Percentiles rank a stretch among this genome's conserved stretches.
Conservation (phyloP, 495 filamentous ascomycete genomes). For the Xylaria bambusicola region DNA sequence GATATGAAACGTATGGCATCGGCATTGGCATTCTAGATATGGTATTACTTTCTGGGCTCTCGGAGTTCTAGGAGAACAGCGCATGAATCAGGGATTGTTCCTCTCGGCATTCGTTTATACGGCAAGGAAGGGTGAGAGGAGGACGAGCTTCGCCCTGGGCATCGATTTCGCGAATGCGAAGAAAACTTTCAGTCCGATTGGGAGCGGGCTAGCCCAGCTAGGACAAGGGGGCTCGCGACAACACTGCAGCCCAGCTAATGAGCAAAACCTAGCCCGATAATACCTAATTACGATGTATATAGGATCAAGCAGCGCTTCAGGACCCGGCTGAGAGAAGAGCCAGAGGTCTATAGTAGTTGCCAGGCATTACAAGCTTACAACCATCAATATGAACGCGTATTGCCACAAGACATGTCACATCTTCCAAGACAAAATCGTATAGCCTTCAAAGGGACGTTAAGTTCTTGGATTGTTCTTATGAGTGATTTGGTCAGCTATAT, state of each 20-base stretch:
- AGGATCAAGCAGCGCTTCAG: constrained; percentile 26
- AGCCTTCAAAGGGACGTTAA: too few species aligned
- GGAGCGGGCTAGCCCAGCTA: constrained; percentile 39
- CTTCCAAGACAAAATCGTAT: background rate
- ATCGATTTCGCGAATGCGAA: constrained; percentile 25
- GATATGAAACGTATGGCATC: constrained; percentile 57
- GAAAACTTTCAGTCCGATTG: constrained; percentile 29
- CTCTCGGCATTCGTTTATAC: constrained; percentile 42
- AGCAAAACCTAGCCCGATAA: constrained; percentile 40
- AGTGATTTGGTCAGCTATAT: too few species aligned
- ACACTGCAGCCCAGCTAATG: constrained; percentile 30
- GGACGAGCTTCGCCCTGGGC: constrained; percentile 14
- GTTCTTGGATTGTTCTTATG: too few species aligned
- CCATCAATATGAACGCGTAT: constrained; percentile 35
- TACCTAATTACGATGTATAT: constrained; percentile 41
- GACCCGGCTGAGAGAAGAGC: constrained; percentile 18
- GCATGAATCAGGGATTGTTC: constrained; percentile 31
- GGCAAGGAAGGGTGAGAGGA: constrained; percentile 19
- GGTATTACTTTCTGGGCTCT: constrained; percentile 43
- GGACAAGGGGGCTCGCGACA: constrained; percentile 28
- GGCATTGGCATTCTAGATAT: constrained; percentile 56
- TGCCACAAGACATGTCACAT: constrained; percentile 23
- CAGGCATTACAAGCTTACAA: constrained; percentile 35
- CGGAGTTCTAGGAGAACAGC: constrained; percentile 51
- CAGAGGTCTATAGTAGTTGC: constrained; percentile 26